Conservation (phyloP, 495 filamentous ascomycete species). For the Xylaria intraflava region DNA sequence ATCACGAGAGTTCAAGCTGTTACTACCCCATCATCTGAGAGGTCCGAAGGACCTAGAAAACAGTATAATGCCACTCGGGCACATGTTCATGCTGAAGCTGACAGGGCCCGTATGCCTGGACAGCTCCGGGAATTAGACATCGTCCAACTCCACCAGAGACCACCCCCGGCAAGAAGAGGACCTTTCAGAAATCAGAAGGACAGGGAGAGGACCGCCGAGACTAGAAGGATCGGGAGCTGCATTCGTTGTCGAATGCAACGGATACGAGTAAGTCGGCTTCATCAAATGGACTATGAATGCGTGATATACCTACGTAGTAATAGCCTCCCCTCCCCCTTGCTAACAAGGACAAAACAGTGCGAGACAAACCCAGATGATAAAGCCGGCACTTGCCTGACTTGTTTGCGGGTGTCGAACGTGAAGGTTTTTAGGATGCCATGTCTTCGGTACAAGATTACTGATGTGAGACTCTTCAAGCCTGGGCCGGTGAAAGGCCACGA, state of each 20-base stretch:
- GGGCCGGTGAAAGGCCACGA: conserved; percentile 45
- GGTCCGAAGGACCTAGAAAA: conserved; percentile 1
- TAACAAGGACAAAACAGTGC: conserved; percentile 29
- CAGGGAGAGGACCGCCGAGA: conserved; percentile 43
- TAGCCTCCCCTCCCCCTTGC: neutral
- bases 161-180: conserved; percentile 36
- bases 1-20: conserved; percentile 12
- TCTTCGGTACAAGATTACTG: conserved; percentile 46
- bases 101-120: conserved; percentile 11
- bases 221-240: conserved; percentile 45
- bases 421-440: conserved; percentile 43
- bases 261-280: conserved; percentile 38
- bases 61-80: conserved; percentile 14
- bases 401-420: conserved; percentile 35
- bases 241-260: conserved; percentile 49
- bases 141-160: conserved; percentile 22
- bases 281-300: neutral
- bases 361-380: conserved; percentile 37
- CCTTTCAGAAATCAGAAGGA: conserved; percentile 42
- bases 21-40: neutral
- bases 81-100: conserved; percentile 9
- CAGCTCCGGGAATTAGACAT: conserved; percentile 24
- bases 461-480: conserved; percentile 44
- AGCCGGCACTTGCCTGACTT: conserved; percentile 40
- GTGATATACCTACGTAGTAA: neutral